Evolutionary conservation across 768 basidiomycete genomes (phyloP).

Genomic region (Boletus subcaerulescens): DNA sequence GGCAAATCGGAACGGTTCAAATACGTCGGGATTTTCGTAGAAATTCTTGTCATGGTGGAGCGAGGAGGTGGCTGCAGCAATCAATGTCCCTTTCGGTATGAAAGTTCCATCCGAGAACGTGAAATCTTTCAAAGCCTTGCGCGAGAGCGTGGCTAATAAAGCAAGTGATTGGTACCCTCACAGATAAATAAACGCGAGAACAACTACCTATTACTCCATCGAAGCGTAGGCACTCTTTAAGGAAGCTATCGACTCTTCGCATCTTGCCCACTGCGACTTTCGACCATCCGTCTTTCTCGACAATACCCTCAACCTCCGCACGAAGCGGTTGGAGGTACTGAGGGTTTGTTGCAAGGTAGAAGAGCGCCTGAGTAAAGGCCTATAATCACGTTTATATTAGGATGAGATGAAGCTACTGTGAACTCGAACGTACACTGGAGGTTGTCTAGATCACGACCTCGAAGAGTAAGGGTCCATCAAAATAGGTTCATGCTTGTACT

Average conservation of each 20-base stretch:
- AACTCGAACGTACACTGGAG: conserved; percentile 7
- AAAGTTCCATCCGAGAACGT: background rate
- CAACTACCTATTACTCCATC: background rate
- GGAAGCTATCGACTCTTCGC: background rate
- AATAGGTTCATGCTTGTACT: background rate
- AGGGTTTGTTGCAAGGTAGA: background rate
- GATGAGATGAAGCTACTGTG: background rate
- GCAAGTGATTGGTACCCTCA: no score
- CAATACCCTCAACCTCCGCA: background rate
- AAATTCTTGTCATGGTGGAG: background rate
- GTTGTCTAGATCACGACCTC: conserved; percentile 11
- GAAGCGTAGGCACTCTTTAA: background rate
- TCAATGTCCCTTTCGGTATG: background rate
- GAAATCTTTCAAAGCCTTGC: background rate
- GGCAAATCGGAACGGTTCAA: background rate
- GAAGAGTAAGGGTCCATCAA: background rate
- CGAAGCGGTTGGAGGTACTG: background rate
- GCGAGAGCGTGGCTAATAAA: no score
- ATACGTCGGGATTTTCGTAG: background rate
- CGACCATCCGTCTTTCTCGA: background rate
- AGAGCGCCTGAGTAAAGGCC: conserved; percentile 27
- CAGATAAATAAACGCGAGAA: background rate
- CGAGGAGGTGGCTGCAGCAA: background rate
- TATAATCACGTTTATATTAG: background rate
- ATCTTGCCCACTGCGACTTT: background rate